phyloP scores from a whole-genome alignment of 164 flowering plant species.

The Malania oleifera region DNA sequence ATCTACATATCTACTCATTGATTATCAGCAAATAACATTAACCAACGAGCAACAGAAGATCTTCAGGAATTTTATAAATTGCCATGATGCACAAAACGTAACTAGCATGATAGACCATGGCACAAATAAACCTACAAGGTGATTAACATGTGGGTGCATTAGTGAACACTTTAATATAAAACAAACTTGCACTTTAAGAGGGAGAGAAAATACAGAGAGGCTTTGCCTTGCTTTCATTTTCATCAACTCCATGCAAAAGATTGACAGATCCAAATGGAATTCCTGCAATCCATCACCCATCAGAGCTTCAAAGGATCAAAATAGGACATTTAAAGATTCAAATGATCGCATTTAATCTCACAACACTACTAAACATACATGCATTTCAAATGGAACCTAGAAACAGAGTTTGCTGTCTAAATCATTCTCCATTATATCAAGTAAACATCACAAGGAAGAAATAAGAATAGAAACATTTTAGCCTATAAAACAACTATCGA shows the following conservation, averaged over 20 bases:
- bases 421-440: not conserved
- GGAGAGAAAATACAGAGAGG: conserved; percentile 9
- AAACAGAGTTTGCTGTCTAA: not conserved
- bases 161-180: not conserved
- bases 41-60: too few relatives aligned
- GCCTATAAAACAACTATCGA: not conserved
- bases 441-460: too few relatives aligned
- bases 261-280: conserved; percentile 99
- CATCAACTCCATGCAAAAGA: conserved; percentile 90
- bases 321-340: not conserved
- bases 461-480: too few relatives aligned
- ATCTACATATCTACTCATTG: too few relatives aligned
- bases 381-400: too few relatives aligned
- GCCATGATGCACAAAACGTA: too few relatives aligned
- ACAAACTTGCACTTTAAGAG: conserved; percentile 1
- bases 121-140: not conserved
- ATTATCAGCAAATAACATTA: too few relatives aligned
- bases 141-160: not conserved
- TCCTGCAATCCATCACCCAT: conserved; percentile 44
- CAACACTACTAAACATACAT: too few relatives aligned
- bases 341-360: not conserved
- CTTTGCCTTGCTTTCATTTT: conserved; percentile 94
- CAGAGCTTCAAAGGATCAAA: conserved; percentile 6
- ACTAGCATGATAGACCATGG: too few relatives aligned
- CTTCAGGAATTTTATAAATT: too few relatives aligned